Evolutionary conservation across 164 flowering plant genomes (phyloP), one percentile per base, ranked within the genome.

Genomic region (Liquidambar formosana): DNA sequence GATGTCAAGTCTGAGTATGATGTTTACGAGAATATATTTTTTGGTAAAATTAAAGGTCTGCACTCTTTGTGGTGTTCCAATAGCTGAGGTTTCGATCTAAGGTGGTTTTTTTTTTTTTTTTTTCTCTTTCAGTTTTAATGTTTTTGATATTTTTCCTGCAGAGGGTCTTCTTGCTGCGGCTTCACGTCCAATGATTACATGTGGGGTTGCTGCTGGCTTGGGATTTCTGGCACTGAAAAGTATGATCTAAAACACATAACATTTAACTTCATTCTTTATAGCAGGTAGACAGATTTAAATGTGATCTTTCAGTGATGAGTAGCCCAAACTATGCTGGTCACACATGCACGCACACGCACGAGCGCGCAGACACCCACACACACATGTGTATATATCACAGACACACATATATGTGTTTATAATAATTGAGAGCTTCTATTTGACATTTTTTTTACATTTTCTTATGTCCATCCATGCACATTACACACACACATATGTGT

Each of bases 41-140:
- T 94, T 69, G 88, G 87, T 44, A 89, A 91, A 74, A 67, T 91
- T 8, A 94, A 89, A 89, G 97, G 98, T 91, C 8, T 54, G 68
- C 51, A 23, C 44, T n/a, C 46, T 10, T 21, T 33, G 18, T 16
- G 1, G 43, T n/a, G 47, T 19, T 25, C 4, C 43, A 1, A n/a
- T 49, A 26, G 15, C 41, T 28, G 38, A 33, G 4, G 22, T 51
- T 26, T 18, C 15, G 0, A 28, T 2, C 58, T 41, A 33, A 33
- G 1, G 15, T 14, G 19, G 46, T 22, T 58, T 14, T 22, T n/a
- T n/a, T n/a, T n/a, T n/a, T n/a, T n/a, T n/a, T n/a, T n/a, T n/a
- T n/a, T n/a, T n/a, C n/a, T n/a, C n/a, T 44, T 53, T 27, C n/a
- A 45, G 10, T 18, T 59, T 15, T 22, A 15, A 8, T 13, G 38